phyloP scores from a whole-genome alignment of 345 rosid species.

The Iberis pinnata region DNA sequence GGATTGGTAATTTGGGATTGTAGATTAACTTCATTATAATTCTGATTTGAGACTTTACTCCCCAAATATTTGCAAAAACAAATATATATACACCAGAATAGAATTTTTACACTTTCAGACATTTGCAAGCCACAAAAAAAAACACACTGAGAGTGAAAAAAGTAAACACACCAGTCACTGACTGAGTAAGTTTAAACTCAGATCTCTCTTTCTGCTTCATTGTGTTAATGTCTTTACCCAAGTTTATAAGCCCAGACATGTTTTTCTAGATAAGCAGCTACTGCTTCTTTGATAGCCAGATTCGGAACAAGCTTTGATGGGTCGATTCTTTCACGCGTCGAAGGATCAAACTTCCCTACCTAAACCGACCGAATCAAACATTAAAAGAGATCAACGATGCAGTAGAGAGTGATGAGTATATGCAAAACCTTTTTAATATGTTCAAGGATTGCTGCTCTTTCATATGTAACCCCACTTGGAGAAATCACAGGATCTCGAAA shows the following conservation, averaged over 20 bases:
- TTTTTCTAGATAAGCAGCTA: slow-evolving; percentile 57
- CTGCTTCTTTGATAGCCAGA: slow-evolving; percentile 85
- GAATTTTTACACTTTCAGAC: too few relatives aligned
- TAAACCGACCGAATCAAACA: slow-evolving; percentile 21
- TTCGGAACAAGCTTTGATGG: slow-evolving; percentile 55
- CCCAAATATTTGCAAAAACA: too few relatives aligned
- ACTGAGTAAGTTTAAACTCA: too few relatives aligned
- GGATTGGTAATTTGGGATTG: too few relatives aligned
- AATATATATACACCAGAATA: too few relatives aligned
- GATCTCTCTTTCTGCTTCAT: too few relatives aligned
- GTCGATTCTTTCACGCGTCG: slow-evolving; percentile 55
- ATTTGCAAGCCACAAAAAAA: too few relatives aligned
- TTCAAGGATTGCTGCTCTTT: slow-evolving; percentile 78
- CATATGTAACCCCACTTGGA: slow-evolving; percentile 84
- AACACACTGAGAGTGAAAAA: too few relatives aligned
- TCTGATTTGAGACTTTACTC: too few relatives aligned
- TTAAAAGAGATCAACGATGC: not conserved
- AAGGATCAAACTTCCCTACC: slow-evolving; percentile 91
- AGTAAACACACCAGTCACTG: too few relatives aligned
- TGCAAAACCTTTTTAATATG: slow-evolving; percentile 72
- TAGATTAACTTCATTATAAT: too few relatives aligned
- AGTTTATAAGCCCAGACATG: slow-evolving; percentile 79
- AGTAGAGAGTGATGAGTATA: not conserved
- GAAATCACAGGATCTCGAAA: slow-evolving; percentile 83
- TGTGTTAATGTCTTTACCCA: too few relatives aligned